Conservation (phyloP, 176 grass and related monocot species). For the Juncus effusus region DNA sequence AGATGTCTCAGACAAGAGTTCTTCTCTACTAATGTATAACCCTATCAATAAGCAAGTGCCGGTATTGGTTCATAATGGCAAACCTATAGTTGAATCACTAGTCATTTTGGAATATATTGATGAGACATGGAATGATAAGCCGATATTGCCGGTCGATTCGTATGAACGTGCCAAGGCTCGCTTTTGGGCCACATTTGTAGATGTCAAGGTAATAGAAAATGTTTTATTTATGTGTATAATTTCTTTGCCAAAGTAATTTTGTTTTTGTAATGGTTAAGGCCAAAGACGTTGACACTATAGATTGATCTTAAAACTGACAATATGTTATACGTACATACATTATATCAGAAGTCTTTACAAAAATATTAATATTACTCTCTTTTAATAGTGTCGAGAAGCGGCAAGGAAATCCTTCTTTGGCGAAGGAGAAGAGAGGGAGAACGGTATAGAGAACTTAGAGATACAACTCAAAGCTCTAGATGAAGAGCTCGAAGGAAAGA, state of each 20-base stretch:
- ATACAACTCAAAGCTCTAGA: slow-evolving; percentile 28
- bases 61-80: slow-evolving; percentile 35
- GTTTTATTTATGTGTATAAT: not conserved
- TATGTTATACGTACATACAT: too few species aligned
- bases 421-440: slow-evolving; percentile 32
- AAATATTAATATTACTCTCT: not conserved
- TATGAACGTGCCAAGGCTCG: slow-evolving; percentile 30
- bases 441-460: slow-evolving; percentile 25
- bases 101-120: slow-evolving; percentile 53
- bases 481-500: slow-evolving; percentile 30
- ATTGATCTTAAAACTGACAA: too few species aligned
- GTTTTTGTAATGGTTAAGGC: not conserved
- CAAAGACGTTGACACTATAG: too few species aligned
- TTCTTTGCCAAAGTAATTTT: not conserved
- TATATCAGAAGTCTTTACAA: not conserved
- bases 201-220: slow-evolving; percentile 27
- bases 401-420: slow-evolving; percentile 24
- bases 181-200: slow-evolving; percentile 54
- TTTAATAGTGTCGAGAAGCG: slow-evolving; percentile 32
- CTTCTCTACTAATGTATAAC: slow-evolving; percentile 32
- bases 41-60: slow-evolving; percentile 47
- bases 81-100: slow-evolving; percentile 27
- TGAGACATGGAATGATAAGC: slow-evolving; percentile 31
- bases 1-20: slow-evolving; percentile 48
- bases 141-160: slow-evolving; percentile 23